Conservation (phyloP, 352 stramenopile species). For the Globisporangium middletonii region DNA sequence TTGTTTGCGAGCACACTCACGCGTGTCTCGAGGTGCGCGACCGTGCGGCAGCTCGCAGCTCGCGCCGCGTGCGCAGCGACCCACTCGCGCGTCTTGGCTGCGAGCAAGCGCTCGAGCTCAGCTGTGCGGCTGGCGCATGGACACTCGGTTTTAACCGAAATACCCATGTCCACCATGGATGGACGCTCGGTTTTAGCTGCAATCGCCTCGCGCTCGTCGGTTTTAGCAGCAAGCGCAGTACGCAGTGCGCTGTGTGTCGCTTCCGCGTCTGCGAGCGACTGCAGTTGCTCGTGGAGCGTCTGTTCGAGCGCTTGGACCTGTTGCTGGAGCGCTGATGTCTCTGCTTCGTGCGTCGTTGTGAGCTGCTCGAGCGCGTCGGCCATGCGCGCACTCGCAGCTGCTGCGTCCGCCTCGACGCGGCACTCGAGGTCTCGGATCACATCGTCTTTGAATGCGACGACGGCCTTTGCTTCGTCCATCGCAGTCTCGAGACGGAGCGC, state of each 20-base stretch:
- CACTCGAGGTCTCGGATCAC: constrained; percentile 46
- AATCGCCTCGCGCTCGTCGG: not conserved
- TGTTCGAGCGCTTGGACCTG: not conserved
- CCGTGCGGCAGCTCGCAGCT: not conserved
- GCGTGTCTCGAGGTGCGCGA: not conserved
- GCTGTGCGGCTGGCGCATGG: constrained; percentile 15
- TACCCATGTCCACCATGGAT: too few relatives aligned
- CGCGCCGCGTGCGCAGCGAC: constrained; percentile 5
- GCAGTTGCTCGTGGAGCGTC: too few relatives aligned
- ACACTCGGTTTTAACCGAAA: too few relatives aligned
- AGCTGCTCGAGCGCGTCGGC: constrained; percentile 3
- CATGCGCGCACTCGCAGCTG: not conserved
- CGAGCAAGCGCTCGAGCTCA: constrained; percentile 20
- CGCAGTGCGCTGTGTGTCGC: too few relatives aligned
- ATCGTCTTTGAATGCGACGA: constrained; percentile 62
- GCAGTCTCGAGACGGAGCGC: constrained; percentile 44
- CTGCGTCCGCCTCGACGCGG: constrained; percentile 20
- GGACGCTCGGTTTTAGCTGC: not conserved
- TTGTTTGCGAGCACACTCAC: not conserved
- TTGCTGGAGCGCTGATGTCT: not conserved
- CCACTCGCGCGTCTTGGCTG: constrained; percentile 6
- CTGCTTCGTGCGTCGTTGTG: not conserved
- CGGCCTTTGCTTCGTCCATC: constrained; percentile 62
- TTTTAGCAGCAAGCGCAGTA: too few relatives aligned
- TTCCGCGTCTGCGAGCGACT: too few relatives aligned